A percentile compares a stretch with the other conserved stretches of the same genome.
Conservation (phyloP, 2,329 filamentous ascomycete genomes). For the Penicillium olsonii region DNA sequence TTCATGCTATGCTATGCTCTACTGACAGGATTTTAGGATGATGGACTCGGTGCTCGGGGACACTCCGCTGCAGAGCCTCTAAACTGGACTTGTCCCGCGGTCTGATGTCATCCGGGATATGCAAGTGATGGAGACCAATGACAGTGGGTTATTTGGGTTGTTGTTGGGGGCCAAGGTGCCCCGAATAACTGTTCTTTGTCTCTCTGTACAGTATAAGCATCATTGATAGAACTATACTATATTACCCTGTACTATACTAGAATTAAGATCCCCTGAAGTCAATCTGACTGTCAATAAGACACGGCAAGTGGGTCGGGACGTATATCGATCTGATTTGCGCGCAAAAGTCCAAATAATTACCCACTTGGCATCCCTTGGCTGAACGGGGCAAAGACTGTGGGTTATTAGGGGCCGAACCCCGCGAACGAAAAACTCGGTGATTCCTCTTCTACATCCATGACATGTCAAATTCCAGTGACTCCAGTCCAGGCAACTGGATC, state of each 20-base stretch:
- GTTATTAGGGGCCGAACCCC: slow-evolving; percentile 6
- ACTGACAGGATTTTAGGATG: slow-evolving; percentile 2
- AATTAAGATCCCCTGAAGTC: neutral
- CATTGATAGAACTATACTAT: too few species aligned
- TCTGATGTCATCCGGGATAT: slow-evolving; percentile 1
- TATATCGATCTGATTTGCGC: neutral
- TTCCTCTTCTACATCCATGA: slow-evolving; percentile 4
- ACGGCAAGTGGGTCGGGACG: slow-evolving; percentile 4
- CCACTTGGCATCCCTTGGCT: slow-evolving; percentile 12
- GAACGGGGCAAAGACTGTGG: neutral
- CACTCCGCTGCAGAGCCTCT: slow-evolving; percentile 1
- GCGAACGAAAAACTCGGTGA: slow-evolving; percentile 3
- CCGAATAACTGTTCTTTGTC: too few species aligned
- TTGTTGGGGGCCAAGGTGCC: neutral
- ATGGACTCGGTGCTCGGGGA: slow-evolving; percentile 2
- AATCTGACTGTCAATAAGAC: neutral
- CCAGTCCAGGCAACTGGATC: slow-evolving; percentile 31
- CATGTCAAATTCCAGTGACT: slow-evolving; percentile 28
- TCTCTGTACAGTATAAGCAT: too few species aligned
- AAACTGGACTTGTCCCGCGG: neutral
- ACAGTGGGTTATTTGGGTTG: neutral
- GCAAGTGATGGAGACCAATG: neutral
- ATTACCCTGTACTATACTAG: too few species aligned
- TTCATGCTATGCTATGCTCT: neutral
- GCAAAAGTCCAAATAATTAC: neutral